Base-by-base conservation (phyloP, 2,329 filamentous ascomycete genomes). In the Magnaporthiopsis incrustans region DNA sequence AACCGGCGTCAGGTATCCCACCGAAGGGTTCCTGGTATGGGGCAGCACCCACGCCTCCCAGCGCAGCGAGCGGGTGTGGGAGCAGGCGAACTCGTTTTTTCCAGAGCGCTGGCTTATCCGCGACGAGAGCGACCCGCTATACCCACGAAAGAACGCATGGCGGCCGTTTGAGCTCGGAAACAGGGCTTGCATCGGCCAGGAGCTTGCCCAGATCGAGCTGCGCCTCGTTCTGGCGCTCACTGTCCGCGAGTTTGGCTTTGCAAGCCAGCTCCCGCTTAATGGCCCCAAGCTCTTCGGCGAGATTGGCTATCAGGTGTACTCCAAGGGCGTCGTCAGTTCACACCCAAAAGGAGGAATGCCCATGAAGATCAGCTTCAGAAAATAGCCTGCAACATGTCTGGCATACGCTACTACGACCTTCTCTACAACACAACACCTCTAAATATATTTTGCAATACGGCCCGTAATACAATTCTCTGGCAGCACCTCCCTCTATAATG, bases 171-270 rank as follows among this genome's bases (percentile, higher is more conserved):
- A 82, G 67, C 75, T 79, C 60, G 83, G 83, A 0, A 77, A 77
- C 2, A 71, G 83, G 18, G 79, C 77, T 33, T 86, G 84, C 67
- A 78, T 86, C n/a, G 84, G 83, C 1, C 81, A 85, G 70, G 80
- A 82, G 67, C 74, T 86, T 59, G 83, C 79, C 0, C 78, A 80
- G 72, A 73, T 83, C 22, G 83, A 86, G 71, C 69, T 81, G 27
- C 79, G 79, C 66, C 73, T 82, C 38, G 77, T 82, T 8, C 71
- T 86, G 33, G 78, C 79, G 3, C 71, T 85, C 68, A 79, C 79
- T 0, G 69, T 80, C 15, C 70, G 82, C 61, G 77, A 79, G 25
- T 82, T 84, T 60, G 80, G 84, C 50, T 78, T 86, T 65, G 70
- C 74, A 62, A 70, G 72, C 1, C 71, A 70, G 18, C 81, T 76